A percentile compares a stretch with the other conserved stretches of the same genome.
Evolutionary conservation across 805 yeast genomes (phyloP).

Genomic region (Candida multigemmis): DNA sequence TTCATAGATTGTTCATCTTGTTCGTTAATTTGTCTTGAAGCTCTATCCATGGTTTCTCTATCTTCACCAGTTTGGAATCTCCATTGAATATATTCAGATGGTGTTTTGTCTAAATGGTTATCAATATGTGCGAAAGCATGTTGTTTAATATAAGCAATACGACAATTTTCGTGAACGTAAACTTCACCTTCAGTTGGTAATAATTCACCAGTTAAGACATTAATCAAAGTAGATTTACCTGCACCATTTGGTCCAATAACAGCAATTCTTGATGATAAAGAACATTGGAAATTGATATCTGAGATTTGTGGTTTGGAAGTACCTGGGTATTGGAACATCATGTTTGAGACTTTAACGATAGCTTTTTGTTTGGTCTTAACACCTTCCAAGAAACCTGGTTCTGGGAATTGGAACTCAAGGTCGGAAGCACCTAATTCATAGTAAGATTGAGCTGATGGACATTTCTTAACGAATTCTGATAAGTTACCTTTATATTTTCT

Average conservation of each 20-base stretch:
- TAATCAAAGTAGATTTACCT: slow-evolving; percentile 98
- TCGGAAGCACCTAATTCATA: slow-evolving; percentile 98
- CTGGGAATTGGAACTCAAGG: slow-evolving; percentile 95
- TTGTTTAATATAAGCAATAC: slow-evolving; percentile 99
- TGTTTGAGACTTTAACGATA: slow-evolving; percentile 93
- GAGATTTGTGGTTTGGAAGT: slow-evolving; percentile 89
- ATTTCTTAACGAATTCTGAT: slow-evolving; percentile 96
- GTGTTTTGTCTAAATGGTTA: slow-evolving; percentile 97
- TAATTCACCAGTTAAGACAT: slow-evolving; percentile 98
- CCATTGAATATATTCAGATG: slow-evolving; percentile 99
- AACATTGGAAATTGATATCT: slow-evolving; percentile 96
- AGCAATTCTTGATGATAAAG: slow-evolving; percentile 98
- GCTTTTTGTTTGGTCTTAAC: slow-evolving; percentile 99
- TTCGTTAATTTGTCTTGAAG: slow-evolving; percentile 97
- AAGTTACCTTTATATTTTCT: slow-evolving; percentile 99
- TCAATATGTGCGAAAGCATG: slow-evolving; percentile 99
- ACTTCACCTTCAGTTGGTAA: slow-evolving; percentile 98
- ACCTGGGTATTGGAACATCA: slow-evolving; percentile 99
- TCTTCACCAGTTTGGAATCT: slow-evolving; percentile 99
- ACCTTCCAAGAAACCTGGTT: slow-evolving; percentile 99
- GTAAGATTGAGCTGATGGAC: slow-evolving; percentile 98
- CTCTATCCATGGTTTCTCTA: slow-evolving; percentile 99
- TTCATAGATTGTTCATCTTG: slow-evolving; percentile 96
- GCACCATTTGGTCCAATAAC: slow-evolving; percentile 99
- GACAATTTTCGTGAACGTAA: slow-evolving; percentile 98